Evolutionary conservation across 495 filamentous ascomycete genomes (phyloP).

Genomic region (Penicillium verhagenii): DNA sequence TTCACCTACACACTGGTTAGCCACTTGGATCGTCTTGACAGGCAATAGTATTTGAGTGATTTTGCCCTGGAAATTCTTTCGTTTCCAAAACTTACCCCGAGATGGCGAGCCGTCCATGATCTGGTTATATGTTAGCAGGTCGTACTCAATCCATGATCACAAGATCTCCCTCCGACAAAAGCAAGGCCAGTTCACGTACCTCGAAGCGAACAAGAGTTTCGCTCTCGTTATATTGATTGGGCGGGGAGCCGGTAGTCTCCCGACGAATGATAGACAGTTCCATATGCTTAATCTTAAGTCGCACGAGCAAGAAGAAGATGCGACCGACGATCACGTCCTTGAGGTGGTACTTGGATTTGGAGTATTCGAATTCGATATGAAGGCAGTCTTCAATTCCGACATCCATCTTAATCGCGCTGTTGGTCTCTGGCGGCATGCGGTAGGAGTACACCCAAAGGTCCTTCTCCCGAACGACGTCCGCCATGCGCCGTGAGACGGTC

Average conservation of each 20-base stretch:
- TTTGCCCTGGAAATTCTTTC: neutral
- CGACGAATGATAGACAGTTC: slow-evolving; percentile 96
- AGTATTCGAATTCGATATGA: slow-evolving; percentile 99
- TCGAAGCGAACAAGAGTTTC: slow-evolving; percentile 98
- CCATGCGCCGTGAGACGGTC: slow-evolving; percentile 94
- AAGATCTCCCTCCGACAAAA: neutral
- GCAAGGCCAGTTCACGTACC: slow-evolving; percentile 48
- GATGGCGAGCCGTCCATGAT: slow-evolving; percentile 99
- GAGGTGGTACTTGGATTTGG: slow-evolving; percentile 97
- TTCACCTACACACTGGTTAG: slow-evolving; percentile 61
- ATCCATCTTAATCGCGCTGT: slow-evolving; percentile 99
- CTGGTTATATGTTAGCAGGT: slow-evolving; percentile 43
- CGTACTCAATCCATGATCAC: neutral
- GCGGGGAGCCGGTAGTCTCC: slow-evolving; percentile 95
- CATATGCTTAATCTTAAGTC: slow-evolving; percentile 99
- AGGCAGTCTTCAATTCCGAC: slow-evolving; percentile 99
- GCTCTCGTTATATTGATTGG: slow-evolving; percentile 99
- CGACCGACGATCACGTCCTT: slow-evolving; percentile 99
- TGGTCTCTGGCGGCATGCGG: slow-evolving; percentile 96
- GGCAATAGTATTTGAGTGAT: too few relatives aligned
- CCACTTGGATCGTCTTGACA: neutral
- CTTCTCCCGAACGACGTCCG: slow-evolving; percentile 97
- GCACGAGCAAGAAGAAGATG: slow-evolving; percentile 97
- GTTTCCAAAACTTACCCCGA: slow-evolving; percentile 54
- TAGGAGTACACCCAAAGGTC: slow-evolving; percentile 99